Conservation (phyloP, 176 grass and related monocot genomes). For the Aegilops sharonensis region DNA sequence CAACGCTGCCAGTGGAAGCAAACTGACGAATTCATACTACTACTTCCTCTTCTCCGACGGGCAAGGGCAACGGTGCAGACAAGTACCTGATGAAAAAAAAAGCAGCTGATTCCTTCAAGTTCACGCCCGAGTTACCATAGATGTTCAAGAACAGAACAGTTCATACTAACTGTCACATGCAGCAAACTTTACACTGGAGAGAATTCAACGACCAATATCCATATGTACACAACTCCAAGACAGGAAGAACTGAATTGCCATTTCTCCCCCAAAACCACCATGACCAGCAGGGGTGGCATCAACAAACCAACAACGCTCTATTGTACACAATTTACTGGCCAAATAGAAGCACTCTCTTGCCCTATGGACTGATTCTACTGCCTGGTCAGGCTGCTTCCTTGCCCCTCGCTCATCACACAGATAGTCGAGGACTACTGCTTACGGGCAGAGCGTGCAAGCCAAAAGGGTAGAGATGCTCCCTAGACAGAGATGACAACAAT, state of each 20-base stretch:
- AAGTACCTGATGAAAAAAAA: background rate
- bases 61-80: background rate
- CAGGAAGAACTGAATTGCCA: background rate
- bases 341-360: background rate
- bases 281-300: background rate
- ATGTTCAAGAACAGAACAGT: background rate
- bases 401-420: background rate
- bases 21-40: background rate
- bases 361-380: background rate
- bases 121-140: background rate
- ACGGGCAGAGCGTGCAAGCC: background rate
- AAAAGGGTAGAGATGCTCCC: background rate
- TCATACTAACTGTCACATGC: background rate
- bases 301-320: background rate
- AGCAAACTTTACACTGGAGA: slow-evolving; percentile 3
- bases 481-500: slow-evolving; percentile 2
- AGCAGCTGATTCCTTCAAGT: background rate
- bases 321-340: slow-evolving; percentile 21
- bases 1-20: background rate
- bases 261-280: slow-evolving; percentile 18
- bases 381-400: background rate
- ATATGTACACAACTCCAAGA: slow-evolving; percentile 19
- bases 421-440: background rate
- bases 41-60: background rate
- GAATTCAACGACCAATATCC: background rate